Evolutionary conservation across 192 early-diverging fungal genomes (phyloP), one percentile per base, ranked within the genome.

Genomic region (Podila horticola): DNA sequence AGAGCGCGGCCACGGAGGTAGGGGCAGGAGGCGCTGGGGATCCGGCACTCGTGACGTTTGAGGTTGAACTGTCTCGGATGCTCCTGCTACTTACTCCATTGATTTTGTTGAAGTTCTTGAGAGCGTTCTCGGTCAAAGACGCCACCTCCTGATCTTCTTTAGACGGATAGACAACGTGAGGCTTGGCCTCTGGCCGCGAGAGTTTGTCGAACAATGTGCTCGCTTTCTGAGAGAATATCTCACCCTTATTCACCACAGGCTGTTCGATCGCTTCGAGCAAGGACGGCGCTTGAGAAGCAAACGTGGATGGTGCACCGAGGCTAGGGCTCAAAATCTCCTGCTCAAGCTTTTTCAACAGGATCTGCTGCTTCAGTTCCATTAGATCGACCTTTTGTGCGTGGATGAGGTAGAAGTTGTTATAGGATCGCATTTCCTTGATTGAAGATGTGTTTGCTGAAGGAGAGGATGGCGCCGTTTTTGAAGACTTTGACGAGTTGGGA

Each of bases 361-460:
- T 52, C 30, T 65, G 66, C 19, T 81, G 77, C 34, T 69, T 72
- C 45, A 81, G 22, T 7, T 73, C 77, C 11, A 69, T 50, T 0
- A 81, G 30, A 28, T 81, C 77, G 2, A 69, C 77, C 19, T 81
- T 81, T 61, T 81, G 77, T 12, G 77, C 77, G 26, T 69, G 73
- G 13, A 62, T 60, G 57, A 81, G 59, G 20, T 73, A 81, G 69
- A 81, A 55, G 30, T 81, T 73, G 77, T 69, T 72, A 62, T 81
- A 81, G 0, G 77, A 81, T 9, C 77, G 71, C 58, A 81, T 69
- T 11, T 81, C 71, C 41, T 73, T 81, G 58, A 69, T 62, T 2
- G 75, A 64, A 0, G 75, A 64, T 3, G 13, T 24, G 33, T 22
- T 36, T n/a, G 5, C 31, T 24, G 57, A 41, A 45, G 13, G 57